Conservation (phyloP, 495 filamentous ascomycete genomes). For the Penicillium manginii region DNA sequence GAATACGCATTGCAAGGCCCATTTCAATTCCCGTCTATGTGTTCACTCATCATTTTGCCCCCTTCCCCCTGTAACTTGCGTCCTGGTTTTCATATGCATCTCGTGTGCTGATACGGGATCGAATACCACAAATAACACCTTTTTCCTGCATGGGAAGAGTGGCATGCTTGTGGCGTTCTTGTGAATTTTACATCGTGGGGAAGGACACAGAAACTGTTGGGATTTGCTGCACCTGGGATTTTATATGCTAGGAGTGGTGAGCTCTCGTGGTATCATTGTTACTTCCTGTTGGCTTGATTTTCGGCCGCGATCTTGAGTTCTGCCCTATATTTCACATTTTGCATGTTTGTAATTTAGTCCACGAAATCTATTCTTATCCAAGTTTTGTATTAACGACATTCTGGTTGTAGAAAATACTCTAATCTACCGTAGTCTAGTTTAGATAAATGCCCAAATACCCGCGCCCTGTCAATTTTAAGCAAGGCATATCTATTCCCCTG, state of each 20-base stretch:
- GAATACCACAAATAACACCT: background rate
- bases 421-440: background rate
- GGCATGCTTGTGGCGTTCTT: constrained; percentile 6
- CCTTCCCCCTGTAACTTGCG: constrained; percentile 17
- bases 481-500: background rate
- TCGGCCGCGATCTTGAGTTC: background rate
- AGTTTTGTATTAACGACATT: background rate
- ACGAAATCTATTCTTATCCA: background rate
- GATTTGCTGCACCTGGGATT: background rate
- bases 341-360: constrained; percentile 4
- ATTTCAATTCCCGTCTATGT: constrained; percentile 32
- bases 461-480: background rate
- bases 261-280: background rate
- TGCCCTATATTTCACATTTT: background rate
- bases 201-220: background rate
- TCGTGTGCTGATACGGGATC: background rate
- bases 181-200: background rate
- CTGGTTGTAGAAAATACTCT: background rate
- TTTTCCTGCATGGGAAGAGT: background rate
- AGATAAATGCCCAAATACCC: no score
- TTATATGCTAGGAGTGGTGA: constrained; percentile 2
- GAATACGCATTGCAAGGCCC: background rate
- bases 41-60: constrained; percentile 27
- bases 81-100: constrained; percentile 4
- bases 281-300: background rate